These are phyloP conservation scores for Phyllachora maydis DNA, from an alignment of 2,329 filamentous ascomycete genomes.

Conservation along the genomic window DNA sequence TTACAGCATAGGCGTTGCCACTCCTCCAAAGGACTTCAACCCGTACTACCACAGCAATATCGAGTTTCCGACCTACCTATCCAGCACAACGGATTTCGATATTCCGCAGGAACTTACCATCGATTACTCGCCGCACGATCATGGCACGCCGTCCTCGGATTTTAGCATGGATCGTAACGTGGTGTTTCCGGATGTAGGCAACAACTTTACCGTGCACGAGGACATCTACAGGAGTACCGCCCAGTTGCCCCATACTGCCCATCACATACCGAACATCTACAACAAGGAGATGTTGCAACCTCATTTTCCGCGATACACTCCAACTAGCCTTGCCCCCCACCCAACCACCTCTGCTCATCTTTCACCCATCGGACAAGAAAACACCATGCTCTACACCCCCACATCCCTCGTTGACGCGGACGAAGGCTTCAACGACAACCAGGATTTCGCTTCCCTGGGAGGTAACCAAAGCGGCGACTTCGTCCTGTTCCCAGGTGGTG, in stretches of 20 bases:
- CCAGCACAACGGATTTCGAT: conserved; percentile 11
- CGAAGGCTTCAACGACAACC: conserved; percentile 39
- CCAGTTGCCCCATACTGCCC: too few relatives aligned
- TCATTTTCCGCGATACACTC: too few relatives aligned
- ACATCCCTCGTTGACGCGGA: conserved; percentile 39
- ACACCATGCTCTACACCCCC: conserved; percentile 49
- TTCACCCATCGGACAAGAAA: conserved; percentile 47
- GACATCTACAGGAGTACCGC: conserved; percentile 47
- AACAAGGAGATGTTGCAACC: conserved; percentile 21
- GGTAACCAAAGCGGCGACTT: conserved; percentile 33
- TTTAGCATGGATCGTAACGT: conserved; percentile 25
- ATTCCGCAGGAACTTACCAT: conserved; percentile 19
- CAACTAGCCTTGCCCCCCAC: too few relatives aligned
- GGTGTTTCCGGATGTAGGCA: conserved; percentile 35
- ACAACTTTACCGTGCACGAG: conserved; percentile 40
- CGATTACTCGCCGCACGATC: conserved; percentile 24
- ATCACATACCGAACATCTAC: conserved; percentile 17
- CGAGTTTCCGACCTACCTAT: conserved; percentile 28
- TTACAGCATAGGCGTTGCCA: conserved; percentile 29
- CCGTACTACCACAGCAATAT: conserved; percentile 14
- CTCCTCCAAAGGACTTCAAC: conserved; percentile 30
- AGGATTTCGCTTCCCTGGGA: conserved; percentile 14
- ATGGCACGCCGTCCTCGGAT: conserved; percentile 25
- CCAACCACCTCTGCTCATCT: conserved; percentile 37
- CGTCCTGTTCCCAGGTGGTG: conserved; percentile 30